Evolutionary conservation across 345 rosid species (phyloP).

Genomic region (Bretschneidera sinensis): DNA sequence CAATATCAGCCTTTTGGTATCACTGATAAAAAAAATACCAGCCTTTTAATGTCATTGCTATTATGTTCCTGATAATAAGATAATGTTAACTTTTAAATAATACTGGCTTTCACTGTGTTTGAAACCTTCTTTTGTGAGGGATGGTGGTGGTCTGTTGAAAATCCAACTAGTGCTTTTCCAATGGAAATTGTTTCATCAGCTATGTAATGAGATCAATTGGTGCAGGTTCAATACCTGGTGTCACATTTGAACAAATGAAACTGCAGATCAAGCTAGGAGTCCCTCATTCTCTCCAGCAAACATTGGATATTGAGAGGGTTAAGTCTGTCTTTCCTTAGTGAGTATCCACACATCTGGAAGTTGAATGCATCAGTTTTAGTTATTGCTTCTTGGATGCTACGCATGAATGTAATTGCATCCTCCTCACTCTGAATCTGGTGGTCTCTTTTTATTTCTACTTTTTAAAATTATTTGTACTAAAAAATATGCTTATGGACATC

Average conservation of each 20-base stretch:
- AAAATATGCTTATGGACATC: not conserved
- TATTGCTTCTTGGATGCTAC: too few species aligned
- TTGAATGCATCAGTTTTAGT: not conserved
- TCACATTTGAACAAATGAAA: constrained; percentile 82
- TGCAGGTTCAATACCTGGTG: constrained; percentile 91
- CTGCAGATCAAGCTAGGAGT: constrained; percentile 83
- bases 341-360: constrained; percentile 22
- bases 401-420: not conserved
- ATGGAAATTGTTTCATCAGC: constrained; percentile 3
- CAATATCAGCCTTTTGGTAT: too few species aligned
- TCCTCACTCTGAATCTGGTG: not conserved
- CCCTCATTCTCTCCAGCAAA: constrained; percentile 71
- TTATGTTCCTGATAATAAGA: not conserved
- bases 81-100: too few species aligned
- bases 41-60: too few species aligned
- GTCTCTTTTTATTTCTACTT: not conserved
- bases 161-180: constrained; percentile 1
- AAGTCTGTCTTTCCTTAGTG: constrained; percentile 89
- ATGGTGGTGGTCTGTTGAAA: not conserved
- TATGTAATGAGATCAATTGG: not conserved
- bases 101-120: too few species aligned
- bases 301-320: constrained; percentile 58
- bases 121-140: not conserved
- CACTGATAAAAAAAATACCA: too few species aligned
- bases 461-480: too few species aligned